Base-by-base conservation (phyloP, 768 basidiomycete genomes). In the Mycena rebaudengoi region DNA sequence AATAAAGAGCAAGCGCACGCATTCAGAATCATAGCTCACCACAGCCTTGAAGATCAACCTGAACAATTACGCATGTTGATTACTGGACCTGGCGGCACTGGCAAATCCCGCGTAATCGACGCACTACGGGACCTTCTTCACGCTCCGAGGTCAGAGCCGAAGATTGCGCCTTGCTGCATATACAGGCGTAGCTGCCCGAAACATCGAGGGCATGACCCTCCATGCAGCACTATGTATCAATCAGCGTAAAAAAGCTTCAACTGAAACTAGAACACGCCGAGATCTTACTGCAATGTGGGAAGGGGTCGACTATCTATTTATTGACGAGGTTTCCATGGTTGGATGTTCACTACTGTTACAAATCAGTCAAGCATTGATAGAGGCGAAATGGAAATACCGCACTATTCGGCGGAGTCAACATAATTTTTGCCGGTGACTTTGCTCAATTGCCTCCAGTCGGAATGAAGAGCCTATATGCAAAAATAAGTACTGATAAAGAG, bases 371-470 rank as follows among this genome's bases (percentile, higher is more conserved):
- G 76, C 76, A 0, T 53, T 84, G 0, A 57, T 40, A 0, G 63
- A 66, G 1, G 80, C 77, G 0, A 82, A 77, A 60, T n/a, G 76
- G 71, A 23, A 70, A 63, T 20, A 41, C 48, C 0, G 16, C 32
- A n/a, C 61, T 71, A 0, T 83, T 81, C 69, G 80, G 82, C 4
- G 78, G 79, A 0, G 70, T 82, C 0, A 82, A 77, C 44, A 61
- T 82, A 3, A 78, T 83, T 2, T 80, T 80, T 53, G 78, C 79
- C 0, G 80, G 82, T 3, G 80, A 83, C 56, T 82, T 84, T 58
- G 71, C 74, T 1, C 83, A 84, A 52, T 60, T 80, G 3, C 75
- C 80, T 0, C 82, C 82, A 12, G 73, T 83, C 0, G 62, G 66
- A 1, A 66, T 76, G 3, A 71, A 37, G 0, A 51, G 69, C 1